Percentiles rank a stretch among this genome's conserved stretches.
These are phyloP conservation scores for Diaporthe ampelina DNA, from an alignment of 2,329 filamentous ascomycete genomes.

Conservation along the genomic window DNA sequence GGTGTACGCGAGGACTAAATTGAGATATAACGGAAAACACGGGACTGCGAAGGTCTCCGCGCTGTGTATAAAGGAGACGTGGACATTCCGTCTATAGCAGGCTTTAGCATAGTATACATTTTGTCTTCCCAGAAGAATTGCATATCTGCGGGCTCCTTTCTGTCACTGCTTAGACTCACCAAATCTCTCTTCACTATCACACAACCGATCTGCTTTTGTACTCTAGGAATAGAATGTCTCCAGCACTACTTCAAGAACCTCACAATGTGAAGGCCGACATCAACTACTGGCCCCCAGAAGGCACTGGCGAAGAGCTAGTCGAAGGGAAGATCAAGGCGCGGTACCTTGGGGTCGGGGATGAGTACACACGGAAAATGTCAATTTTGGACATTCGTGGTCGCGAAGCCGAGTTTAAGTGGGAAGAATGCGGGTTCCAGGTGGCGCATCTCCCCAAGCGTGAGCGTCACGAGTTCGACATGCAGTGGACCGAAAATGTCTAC, in stretches of 20 bases:
- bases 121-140: neutral
- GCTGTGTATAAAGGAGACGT: neutral
- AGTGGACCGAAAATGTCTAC: neutral
- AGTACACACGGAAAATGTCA: constrained; percentile 2
- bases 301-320: neutral
- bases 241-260: neutral
- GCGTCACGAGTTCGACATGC: constrained; percentile 12
- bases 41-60: neutral
- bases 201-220: too few relatives aligned
- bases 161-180: too few relatives aligned
- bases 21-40: too few relatives aligned
- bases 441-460: neutral
- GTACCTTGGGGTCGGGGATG: neutral
- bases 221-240: neutral
- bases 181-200: neutral
- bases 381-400: constrained; percentile 6
- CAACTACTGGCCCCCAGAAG: constrained; percentile 22
- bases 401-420: neutral
- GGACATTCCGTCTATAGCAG: neutral
- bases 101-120: neutral
- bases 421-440: neutral
- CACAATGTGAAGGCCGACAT: constrained; percentile 2
- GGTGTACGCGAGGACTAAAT: too few relatives aligned
- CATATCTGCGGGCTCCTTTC: too few relatives aligned
- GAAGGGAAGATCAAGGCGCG: constrained; percentile 12